Base-by-base conservation (phyloP, 23 red algal genomes). In the Gracilaria gracilis region DNA sequence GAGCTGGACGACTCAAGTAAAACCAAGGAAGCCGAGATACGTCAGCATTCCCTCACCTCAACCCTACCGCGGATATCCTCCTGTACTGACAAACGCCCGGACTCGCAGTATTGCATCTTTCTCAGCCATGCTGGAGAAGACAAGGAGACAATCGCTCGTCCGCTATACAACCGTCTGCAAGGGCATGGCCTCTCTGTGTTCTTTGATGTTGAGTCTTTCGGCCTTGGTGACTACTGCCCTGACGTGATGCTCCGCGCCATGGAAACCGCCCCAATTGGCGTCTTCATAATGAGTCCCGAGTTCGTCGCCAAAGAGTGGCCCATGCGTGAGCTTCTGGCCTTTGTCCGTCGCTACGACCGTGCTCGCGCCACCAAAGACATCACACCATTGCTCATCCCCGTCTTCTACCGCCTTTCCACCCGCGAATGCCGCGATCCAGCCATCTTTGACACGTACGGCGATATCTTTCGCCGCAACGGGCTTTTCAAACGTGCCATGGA, bases 61-160 rank as follows among this genome's bases (percentile, higher is more conserved):
- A n/a, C n/a, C n/a, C n/a, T n/a, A n/a, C n/a, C n/a, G n/a, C n/a
- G n/a, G n/a, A n/a, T n/a, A n/a, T n/a, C n/a, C n/a, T n/a, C n/a
- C n/a, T n/a, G n/a, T n/a, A n/a, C n/a, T n/a, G n/a, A n/a, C n/a
- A n/a, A n/a, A n/a, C n/a, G n/a, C 42, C 42, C 4, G 42, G 42
- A 46, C 33, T 24, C 33, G 32, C 62, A 12, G 79, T 82, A 31
- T 38, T 16, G n/a, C 9, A 55, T 55, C 24, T 82, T 82, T 21
- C 32, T 82, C n/a, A 82, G 79, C 53, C 79, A 82, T 61, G 79
- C 79, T 17, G 79, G 79, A 6, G 34, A 47, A 61, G 79, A 82
- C 51, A 82, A 82, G 53, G 79, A 82, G 19, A 47, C 73, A 20
- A 78, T 78, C 38, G 34, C 73, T 2, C 38, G 73, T 15, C 73